Conservation (phyloP, 371 early-diverging fungal species). For the Mucor sp. region DNA sequence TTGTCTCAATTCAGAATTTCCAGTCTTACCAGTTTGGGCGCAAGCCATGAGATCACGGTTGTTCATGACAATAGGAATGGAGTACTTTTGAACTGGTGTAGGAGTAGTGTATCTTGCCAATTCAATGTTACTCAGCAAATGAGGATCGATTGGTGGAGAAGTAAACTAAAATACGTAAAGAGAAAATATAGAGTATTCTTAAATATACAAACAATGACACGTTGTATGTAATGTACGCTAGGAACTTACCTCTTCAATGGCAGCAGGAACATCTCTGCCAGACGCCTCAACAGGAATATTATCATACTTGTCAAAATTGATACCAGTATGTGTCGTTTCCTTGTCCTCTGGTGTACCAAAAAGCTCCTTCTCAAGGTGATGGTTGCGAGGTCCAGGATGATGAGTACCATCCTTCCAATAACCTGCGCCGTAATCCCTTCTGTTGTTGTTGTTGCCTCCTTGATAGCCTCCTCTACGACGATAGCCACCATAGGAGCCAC, state of each 20-base stretch:
- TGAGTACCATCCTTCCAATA: conserved; percentile 76
- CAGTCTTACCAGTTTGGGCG: conserved; percentile 82
- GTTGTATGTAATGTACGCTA: not conserved
- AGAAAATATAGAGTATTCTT: not conserved
- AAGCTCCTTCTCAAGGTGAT: conserved; percentile 76
- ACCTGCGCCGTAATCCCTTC: conserved; percentile 56
- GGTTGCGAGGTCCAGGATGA: conserved; percentile 68
- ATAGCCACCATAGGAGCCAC: conserved; percentile 54
- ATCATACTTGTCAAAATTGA: conserved; percentile 97
- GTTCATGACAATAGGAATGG: conserved; percentile 85
- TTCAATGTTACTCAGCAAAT: conserved; percentile 90
- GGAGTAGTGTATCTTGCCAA: conserved; percentile 90
- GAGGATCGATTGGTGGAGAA: conserved; percentile 79
- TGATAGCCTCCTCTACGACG: conserved; percentile 28
- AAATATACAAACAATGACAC: conserved; percentile 29
- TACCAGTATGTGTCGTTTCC: conserved; percentile 80
- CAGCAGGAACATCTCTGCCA: conserved; percentile 78
- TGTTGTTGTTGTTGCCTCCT: conserved; percentile 15
- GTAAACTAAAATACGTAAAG: conserved; percentile 39
- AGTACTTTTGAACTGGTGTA: conserved; percentile 95
- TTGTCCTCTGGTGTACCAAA: conserved; percentile 73
- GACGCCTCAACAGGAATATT: conserved; percentile 96
- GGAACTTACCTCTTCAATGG: conserved; percentile 45
- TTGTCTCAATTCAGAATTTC: not conserved
- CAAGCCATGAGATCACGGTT: conserved; percentile 84